Base-by-base conservation (phyloP, 345 rosid genomes). In the Zanthoxylum bungeanum region DNA sequence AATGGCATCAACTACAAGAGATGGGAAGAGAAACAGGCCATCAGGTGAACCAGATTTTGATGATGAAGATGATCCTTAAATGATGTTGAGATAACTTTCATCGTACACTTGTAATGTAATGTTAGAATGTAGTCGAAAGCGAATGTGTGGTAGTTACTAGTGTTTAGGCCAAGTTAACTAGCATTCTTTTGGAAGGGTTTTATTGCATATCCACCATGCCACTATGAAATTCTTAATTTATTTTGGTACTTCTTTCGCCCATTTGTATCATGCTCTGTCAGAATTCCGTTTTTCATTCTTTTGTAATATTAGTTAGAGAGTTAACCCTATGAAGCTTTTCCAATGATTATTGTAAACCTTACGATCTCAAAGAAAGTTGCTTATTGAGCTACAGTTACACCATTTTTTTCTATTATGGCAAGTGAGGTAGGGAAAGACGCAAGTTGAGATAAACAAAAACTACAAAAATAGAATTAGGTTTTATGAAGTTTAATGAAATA, bases 31-130 rank as follows among this genome's bases (percentile, higher is more conserved):
- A 78, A 69, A 46, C 63, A 73, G 84, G 30, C 74, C 68, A 42
- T 44, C 77, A 24, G 68, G 68, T 76, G 82, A 78, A 74, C 67
- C 67, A 60, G 81, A 78, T 60, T 78, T 76, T 17, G 78, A 80
- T 3, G 82, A 83, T 64, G 84, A 83, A 27, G 86, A 83, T 78
- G 86, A 83, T 46, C 80, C 77, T 39, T 81, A 71, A 24, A 73
- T 75, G 80, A 76, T 66, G 68, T 49, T 65, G 60, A 75, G 70
- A 55, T 83, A 56, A 66, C 3, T 70, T 40, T 51, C 5, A 16
- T 36, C 5, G 19, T 25, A 8, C 33, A 53, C 27, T 37, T 37
- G 72, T 24, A 52, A 17, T 68, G 37, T 55, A 37, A 40, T 7
- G 1, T 25, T 10, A 37, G 47, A 11, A 4, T 65, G 27, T 66